Evolutionary conservation across 2,329 filamentous ascomycete species (phyloP).

Genomic region (Chaetomiaceae sp.): DNA sequence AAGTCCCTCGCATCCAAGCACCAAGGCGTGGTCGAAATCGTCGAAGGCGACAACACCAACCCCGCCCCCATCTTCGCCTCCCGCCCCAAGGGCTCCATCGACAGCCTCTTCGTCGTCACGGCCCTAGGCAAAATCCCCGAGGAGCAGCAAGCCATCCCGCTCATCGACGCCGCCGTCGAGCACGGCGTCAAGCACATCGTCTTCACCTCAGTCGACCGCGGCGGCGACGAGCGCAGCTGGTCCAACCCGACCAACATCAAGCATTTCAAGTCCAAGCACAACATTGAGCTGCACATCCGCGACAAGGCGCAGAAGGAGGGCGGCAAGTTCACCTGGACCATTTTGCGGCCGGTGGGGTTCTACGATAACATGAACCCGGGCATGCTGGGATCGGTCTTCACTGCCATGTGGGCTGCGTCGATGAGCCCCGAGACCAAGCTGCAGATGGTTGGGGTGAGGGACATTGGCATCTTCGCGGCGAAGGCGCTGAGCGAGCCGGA

Average conservation of each 20-base stretch:
- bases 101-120: slow-evolving; percentile 34
- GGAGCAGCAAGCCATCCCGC: slow-evolving; percentile 32
- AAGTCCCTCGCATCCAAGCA: slow-evolving; percentile 36
- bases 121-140: slow-evolving; percentile 29
- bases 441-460: slow-evolving; percentile 36
- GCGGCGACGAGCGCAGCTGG: slow-evolving; percentile 30
- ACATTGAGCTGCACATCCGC: slow-evolving; percentile 55
- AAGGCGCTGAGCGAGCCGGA: slow-evolving; percentile 29
- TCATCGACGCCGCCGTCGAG: slow-evolving; percentile 34
- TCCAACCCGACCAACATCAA: slow-evolving; percentile 27
- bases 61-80: slow-evolving; percentile 34
- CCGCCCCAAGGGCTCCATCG: slow-evolving; percentile 29
- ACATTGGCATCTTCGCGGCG: slow-evolving; percentile 38
- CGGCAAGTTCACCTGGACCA: slow-evolving; percentile 34
- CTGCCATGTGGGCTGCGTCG: slow-evolving; percentile 30
- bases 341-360: slow-evolving; percentile 39
- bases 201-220: slow-evolving; percentile 31
- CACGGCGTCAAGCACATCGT: slow-evolving; percentile 32
- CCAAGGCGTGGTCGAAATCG: slow-evolving; percentile 30
- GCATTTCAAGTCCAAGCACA: slow-evolving; percentile 44
- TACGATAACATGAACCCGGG: slow-evolving; percentile 39
- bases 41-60: slow-evolving; percentile 33
- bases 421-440: slow-evolving; percentile 30
- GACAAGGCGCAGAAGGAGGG: slow-evolving; percentile 27
- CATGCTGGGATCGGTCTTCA: slow-evolving; percentile 31